A percentile compares a stretch with the other conserved stretches of the same genome.
Conservation (phyloP, 345 rosid genomes). For the Euphorbia tirucalli region DNA sequence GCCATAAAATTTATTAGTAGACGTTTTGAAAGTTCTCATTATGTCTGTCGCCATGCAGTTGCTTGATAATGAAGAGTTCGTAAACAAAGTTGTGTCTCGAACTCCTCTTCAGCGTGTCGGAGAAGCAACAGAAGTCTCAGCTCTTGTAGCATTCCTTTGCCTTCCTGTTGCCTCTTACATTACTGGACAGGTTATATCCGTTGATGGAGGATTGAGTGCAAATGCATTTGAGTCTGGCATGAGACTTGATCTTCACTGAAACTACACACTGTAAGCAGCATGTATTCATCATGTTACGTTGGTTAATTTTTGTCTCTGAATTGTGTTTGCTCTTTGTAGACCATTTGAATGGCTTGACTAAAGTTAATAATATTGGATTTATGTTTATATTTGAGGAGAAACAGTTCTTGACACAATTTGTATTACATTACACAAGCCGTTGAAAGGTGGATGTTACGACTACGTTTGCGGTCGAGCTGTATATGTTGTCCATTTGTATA, state of each 20-base stretch:
- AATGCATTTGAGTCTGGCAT: conserved; percentile 40
- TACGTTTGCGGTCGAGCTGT: no score
- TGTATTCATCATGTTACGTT: background rate
- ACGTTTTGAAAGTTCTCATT: background rate
- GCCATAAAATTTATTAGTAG: background rate
- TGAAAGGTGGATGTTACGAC: no score
- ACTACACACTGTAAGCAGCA: background rate
- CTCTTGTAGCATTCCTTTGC: conserved; percentile 64
- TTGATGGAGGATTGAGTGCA: conserved; percentile 63
- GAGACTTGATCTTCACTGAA: conserved; percentile 10
- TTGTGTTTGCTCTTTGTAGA: no score
- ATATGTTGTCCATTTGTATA: no score
- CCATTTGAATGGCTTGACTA: background rate
- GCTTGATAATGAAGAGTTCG: conserved; percentile 46
- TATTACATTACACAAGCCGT: no score
- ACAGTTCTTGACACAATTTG: no score
- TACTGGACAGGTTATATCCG: conserved; percentile 62
- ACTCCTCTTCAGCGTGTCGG: conserved; percentile 78
- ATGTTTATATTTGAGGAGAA: no score
- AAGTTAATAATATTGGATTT: no score
- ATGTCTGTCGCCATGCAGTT: conserved; percentile 33
- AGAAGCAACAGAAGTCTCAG: conserved; percentile 78
- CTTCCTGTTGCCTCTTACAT: conserved; percentile 75
- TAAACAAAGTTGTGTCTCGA: conserved; percentile 45
- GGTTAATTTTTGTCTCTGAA: no score